Base-by-base conservation (phyloP, 345 rosid species). In the Nephelium lappaceum region DNA sequence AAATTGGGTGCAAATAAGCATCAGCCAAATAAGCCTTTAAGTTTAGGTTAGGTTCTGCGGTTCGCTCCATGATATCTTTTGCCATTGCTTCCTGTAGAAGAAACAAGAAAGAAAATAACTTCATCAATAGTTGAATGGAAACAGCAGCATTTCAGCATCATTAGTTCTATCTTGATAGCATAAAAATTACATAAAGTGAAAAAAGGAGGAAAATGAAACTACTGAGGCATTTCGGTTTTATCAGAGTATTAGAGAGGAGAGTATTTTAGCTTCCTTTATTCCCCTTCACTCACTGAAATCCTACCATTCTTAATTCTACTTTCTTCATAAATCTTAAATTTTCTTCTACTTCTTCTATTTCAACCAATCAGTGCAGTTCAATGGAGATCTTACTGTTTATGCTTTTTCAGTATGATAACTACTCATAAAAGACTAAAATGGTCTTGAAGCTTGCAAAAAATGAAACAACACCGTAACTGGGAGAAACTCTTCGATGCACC, bases 1-100 rank as follows among this genome's bases (percentile, higher is more conserved):
- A 96, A 83, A 96, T 96, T 0, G 98, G 97, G 75, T 94, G 99
- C 86, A 92, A 77, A 89, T 94, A 96, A 14, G 99, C 98, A 76
- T 96, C 98, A 3, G 95, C 93, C 70, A 96, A 81, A 84, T 87
- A 91, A 0, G 95, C 89, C 78, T 88, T 89, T 73, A 91, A 76
- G 86, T 89, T 89, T 58, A 88, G 24, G 31, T 85, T 87, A 7
- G 92, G 85, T 78, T 92, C 97, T 18, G 87, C 82, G 11, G 88
- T 84, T 67, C 64, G 85, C 68, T 93, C 99, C 55, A 67, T 38
- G 27, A 86, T 71, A 79, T 96, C 99, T 82, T 93, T 96, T 7
- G 89, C 89, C 98, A 91, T 91, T 65, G 99, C 99, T 74, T 96
- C 99, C 99, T 96, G 94, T 42, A 68, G 16, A 69, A 73, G 74